A percentile compares a stretch with the other conserved stretches of the same genome.
phyloP scores from a whole-genome alignment of 2,329 filamentous ascomycete species.

The Lecanicillium sp. region DNA sequence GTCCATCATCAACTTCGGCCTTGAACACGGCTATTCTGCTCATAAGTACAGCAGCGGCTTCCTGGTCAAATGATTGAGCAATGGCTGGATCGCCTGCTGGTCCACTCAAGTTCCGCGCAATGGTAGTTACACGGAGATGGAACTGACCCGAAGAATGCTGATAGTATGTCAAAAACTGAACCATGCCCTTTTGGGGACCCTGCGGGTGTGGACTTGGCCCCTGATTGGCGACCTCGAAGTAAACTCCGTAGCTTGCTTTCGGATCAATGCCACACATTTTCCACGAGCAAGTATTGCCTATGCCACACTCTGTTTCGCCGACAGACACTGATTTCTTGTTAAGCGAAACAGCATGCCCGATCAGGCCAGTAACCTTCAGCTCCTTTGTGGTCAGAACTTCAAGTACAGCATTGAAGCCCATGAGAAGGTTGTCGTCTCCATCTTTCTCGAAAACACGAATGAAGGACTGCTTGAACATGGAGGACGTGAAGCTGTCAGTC shows the following conservation, averaged over 20 bases:
- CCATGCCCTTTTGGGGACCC: slow-evolving; percentile 84
- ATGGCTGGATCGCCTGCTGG: slow-evolving; percentile 92
- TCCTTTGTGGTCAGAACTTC: slow-evolving; percentile 98
- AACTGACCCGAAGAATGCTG: slow-evolving; percentile 96
- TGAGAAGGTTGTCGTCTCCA: slow-evolving; percentile 84
- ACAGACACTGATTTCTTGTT: slow-evolving; percentile 98
- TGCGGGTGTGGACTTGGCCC: slow-evolving; percentile 82
- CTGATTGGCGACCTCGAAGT: slow-evolving; percentile 96
- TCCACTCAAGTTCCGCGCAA: slow-evolving; percentile 84
- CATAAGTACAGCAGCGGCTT: slow-evolving; percentile 96
- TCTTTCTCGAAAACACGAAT: slow-evolving; percentile 97
- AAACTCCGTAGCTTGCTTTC: slow-evolving; percentile 86
- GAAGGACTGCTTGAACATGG: slow-evolving; percentile 99
- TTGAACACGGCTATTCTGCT: slow-evolving; percentile 99
- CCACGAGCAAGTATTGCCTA: slow-evolving; percentile 98
- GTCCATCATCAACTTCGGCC: slow-evolving; percentile 94
- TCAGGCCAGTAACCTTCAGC: slow-evolving; percentile 93
- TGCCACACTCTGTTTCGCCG: slow-evolving; percentile 95
- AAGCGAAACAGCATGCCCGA: slow-evolving; percentile 90
- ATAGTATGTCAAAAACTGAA: slow-evolving; percentile 98
- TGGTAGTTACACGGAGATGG: slow-evolving; percentile 90
- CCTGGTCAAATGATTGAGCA: slow-evolving; percentile 95
- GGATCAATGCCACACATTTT: slow-evolving; percentile 99
- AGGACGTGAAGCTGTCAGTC: slow-evolving; percentile 96
- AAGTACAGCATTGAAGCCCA: slow-evolving; percentile 96